phyloP scores from a whole-genome alignment of 495 filamentous ascomycete genomes.

The Podospora bellae-mahoneyi region DNA sequence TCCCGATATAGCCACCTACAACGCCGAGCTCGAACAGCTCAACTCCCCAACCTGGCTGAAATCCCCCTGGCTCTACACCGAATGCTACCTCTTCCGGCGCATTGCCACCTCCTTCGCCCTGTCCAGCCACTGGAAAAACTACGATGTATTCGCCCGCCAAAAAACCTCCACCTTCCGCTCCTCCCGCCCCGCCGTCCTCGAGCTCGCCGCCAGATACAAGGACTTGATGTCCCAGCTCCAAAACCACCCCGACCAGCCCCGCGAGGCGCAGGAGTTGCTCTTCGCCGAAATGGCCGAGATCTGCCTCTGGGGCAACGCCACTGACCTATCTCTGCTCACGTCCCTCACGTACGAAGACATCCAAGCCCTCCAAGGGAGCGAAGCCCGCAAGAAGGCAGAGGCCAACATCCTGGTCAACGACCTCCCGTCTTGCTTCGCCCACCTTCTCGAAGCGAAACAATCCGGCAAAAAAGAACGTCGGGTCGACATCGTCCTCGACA shows the following conservation, averaged over 20 bases:
- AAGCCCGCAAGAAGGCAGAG: conserved; percentile 78
- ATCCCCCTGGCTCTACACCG: conserved; percentile 80
- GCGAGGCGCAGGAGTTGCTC: conserved; percentile 63
- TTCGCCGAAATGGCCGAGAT: conserved; percentile 96
- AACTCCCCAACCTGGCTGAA: conserved; percentile 77
- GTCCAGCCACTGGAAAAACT: conserved; percentile 81
- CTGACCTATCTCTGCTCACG: conserved; percentile 86
- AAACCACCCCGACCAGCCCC: conserved; percentile 37
- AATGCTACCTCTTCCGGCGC: conserved; percentile 95
- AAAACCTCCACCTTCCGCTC: conserved; percentile 93
- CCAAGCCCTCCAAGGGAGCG: conserved; percentile 86
- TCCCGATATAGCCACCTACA: conserved; percentile 77
- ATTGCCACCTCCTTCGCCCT: conserved; percentile 71
- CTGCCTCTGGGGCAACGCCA: conserved; percentile 97
- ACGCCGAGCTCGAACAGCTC: conserved; percentile 73
- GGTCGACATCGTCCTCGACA: conserved; percentile 92
- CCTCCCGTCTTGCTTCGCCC: conserved; percentile 68
- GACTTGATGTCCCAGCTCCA: conserved; percentile 66
- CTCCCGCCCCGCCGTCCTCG: conserved; percentile 84
- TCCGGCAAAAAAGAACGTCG: conserved; percentile 55
- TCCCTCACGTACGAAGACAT: conserved; percentile 92
- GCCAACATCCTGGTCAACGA: conserved; percentile 89
- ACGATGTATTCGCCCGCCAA: conserved; percentile 88
- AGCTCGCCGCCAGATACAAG: conserved; percentile 84
- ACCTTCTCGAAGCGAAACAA: conserved; percentile 62